Conservation (phyloP, 345 rosid genomes). For the Anacardium occidentale region DNA sequence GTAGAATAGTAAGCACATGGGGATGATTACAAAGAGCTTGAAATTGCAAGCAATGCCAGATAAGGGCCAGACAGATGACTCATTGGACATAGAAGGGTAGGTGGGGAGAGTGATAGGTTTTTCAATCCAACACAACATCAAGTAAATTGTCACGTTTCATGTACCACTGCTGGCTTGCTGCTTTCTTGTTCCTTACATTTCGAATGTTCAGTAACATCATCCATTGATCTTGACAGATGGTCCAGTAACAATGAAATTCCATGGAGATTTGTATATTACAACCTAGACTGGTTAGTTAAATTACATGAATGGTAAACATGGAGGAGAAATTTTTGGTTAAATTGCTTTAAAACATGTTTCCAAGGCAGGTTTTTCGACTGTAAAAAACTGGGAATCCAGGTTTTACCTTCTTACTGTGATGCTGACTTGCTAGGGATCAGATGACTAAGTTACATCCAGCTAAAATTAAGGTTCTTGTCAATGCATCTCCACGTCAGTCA, state of each 20-base stretch:
- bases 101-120: background rate
- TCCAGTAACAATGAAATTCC: background rate
- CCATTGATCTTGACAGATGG: background rate
- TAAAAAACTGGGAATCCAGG: background rate
- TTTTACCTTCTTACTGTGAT: background rate
- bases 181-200: background rate
- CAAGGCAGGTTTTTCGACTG: background rate
- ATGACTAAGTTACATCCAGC: background rate
- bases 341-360: no score
- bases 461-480: background rate
- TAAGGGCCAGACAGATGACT: background rate
- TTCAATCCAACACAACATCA: background rate
- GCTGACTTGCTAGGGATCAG: background rate
- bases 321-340: no score
- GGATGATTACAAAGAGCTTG: no score
- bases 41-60: background rate
- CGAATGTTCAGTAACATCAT: no score
- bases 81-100: background rate
- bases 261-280: no score
- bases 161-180: background rate
- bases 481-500: slow-evolving; percentile 42
- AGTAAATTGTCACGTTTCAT: background rate
- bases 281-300: background rate
- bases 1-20: background rate
- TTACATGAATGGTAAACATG: background rate